Percentiles rank a stretch among this genome's conserved stretches.
Conservation (phyloP, 306 rosid genomes). For the Castanospermum australe region DNA sequence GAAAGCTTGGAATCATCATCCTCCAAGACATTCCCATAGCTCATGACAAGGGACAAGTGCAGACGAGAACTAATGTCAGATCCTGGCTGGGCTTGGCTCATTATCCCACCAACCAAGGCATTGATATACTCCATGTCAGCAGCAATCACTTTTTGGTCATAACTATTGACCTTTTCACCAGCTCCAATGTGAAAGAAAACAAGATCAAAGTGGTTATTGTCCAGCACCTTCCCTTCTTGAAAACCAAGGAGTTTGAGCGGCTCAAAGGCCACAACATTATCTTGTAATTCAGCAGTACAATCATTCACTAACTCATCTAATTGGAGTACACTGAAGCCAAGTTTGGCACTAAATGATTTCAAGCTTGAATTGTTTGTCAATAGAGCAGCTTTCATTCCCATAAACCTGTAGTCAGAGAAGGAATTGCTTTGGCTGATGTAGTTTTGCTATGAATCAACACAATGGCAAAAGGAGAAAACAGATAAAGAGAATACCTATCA, state of each 20-base stretch:
- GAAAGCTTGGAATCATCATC: slow-evolving; percentile 49
- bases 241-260: slow-evolving; percentile 80
- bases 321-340: slow-evolving; percentile 57
- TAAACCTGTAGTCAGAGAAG: slow-evolving; percentile 60
- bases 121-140: slow-evolving; percentile 52
- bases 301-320: slow-evolving; percentile 42
- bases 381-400: slow-evolving; percentile 92
- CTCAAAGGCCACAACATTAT: slow-evolving; percentile 41
- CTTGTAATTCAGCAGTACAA: slow-evolving; percentile 18
- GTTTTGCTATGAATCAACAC: background rate
- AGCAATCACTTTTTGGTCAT: slow-evolving; percentile 36
- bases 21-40: slow-evolving; percentile 62
- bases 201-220: slow-evolving; percentile 60
- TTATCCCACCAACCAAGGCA: slow-evolving; percentile 69
- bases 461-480: background rate
- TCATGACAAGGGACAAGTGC: slow-evolving; percentile 80
- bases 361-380: slow-evolving; percentile 60
- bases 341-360: slow-evolving; percentile 61
- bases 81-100: slow-evolving; percentile 51
- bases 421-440: slow-evolving; percentile 21
- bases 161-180: slow-evolving; percentile 42
- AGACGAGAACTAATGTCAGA: slow-evolving; percentile 68
- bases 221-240: slow-evolving; percentile 62
- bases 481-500: slow-evolving; percentile 57
- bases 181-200: slow-evolving; percentile 77